Evolutionary conservation across 108 stramenopile genomes (phyloP).

Genomic region (Skeletonema tropicum): DNA sequence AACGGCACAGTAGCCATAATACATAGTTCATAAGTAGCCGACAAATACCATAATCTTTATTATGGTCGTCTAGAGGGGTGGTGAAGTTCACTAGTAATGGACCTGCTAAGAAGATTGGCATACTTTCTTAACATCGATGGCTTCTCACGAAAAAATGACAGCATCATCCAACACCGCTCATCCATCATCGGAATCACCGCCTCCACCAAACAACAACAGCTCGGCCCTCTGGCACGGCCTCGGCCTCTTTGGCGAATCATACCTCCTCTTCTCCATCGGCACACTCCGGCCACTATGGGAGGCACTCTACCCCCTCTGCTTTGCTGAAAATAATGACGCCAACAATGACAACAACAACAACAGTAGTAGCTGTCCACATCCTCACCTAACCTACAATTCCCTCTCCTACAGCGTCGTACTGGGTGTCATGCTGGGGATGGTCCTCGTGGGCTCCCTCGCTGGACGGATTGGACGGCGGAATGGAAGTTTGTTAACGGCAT

Average conservation of each 20-base stretch:
- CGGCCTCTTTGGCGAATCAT: constrained; percentile 84
- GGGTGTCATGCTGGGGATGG: constrained; percentile 73
- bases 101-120: no score
- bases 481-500: constrained; percentile 65
- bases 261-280: constrained; percentile 76
- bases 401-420: constrained; percentile 61
- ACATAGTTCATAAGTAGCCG: no score
- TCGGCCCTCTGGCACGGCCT: constrained; percentile 64
- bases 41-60: no score
- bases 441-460: constrained; percentile 55
- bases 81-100: no score
- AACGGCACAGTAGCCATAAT: no score
- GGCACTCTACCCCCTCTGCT: constrained; percentile 51
- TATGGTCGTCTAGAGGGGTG: no score
- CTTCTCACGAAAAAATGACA: no score
- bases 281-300: constrained; percentile 74
- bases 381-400: constrained; percentile 40
- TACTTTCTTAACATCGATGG: no score
- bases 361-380: constrained; percentile 16
- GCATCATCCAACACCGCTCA: neutral
- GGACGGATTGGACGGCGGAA: constrained; percentile 59
- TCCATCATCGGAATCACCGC: no score
- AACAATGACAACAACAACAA: neutral
- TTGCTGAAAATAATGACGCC: constrained; percentile 13
- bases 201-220: no score